phyloP scores from a whole-genome alignment of 176 grass and related monocot genomes.

The Aegilops tauschii region DNA sequence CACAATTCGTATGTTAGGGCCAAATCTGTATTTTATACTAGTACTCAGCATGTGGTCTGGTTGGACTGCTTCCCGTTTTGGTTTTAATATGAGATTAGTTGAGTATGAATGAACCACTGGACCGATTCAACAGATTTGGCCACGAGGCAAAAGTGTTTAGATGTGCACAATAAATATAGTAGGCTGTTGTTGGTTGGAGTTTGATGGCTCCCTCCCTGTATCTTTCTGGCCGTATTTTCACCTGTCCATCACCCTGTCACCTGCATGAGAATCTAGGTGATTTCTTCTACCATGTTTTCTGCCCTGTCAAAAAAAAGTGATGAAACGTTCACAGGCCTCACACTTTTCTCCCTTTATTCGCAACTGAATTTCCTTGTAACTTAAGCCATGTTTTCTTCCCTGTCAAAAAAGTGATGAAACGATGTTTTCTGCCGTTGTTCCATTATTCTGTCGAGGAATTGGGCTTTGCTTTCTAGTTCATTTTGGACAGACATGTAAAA shows the following conservation, averaged over 20 bases:
- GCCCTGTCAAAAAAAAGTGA: no score
- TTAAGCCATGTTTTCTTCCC: conserved; percentile 8
- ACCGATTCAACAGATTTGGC: background rate
- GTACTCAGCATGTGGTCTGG: background rate
- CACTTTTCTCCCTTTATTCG: conserved; percentile 7
- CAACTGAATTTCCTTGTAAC: conserved; percentile 28
- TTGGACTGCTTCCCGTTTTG: conserved; percentile 14
- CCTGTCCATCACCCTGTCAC: background rate
- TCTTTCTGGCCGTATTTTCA: conserved; percentile 17
- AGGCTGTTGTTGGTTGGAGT: conserved; percentile 17
- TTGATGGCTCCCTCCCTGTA: conserved; percentile 9
- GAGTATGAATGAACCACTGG: background rate
- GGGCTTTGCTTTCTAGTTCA: conserved; percentile 15
- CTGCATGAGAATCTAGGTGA: conserved; percentile 21
- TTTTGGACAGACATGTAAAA: background rate
- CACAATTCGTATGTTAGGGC: background rate
- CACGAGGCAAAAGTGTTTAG: background rate
- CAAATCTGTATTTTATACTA: background rate
- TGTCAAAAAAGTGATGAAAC: background rate
- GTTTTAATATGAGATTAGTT: conserved; percentile 13
- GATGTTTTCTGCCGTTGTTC: background rate
- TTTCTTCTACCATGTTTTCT: background rate
- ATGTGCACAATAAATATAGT: conserved; percentile 10
- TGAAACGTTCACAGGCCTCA: no score
- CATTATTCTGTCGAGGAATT: background rate